Conservation (phyloP, 768 basidiomycete species). For the Mycena metata region DNA sequence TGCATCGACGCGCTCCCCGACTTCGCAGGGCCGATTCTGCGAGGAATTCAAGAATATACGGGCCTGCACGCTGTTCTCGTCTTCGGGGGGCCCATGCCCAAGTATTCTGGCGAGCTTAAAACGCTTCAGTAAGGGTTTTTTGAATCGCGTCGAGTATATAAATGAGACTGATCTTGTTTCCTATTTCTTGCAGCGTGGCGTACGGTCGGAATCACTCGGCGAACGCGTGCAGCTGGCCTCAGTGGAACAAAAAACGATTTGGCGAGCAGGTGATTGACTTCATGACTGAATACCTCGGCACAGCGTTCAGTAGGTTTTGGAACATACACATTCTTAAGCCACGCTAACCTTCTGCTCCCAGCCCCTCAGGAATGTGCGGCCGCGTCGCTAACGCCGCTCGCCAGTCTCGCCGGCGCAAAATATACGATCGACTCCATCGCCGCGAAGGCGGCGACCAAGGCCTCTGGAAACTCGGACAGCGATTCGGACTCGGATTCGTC, state of each 20-base stretch:
- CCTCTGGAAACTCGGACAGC: background rate
- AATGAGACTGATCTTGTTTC: background rate
- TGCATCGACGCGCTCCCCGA: too few relatives aligned
- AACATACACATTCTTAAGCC: background rate
- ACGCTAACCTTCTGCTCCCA: background rate
- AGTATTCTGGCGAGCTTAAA: background rate
- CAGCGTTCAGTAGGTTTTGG: background rate
- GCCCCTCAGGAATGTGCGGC: background rate
- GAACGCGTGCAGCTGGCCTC: background rate
- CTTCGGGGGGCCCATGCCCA: too few relatives aligned
- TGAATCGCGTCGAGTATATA: background rate
- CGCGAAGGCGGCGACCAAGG: background rate
- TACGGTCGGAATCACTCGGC: background rate
- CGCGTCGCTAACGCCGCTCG: background rate
- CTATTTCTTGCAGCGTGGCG: background rate
- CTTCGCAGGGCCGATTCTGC: too few relatives aligned
- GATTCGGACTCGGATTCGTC: background rate
- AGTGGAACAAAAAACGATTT: constrained; percentile 17
- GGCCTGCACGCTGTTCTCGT: too few relatives aligned
- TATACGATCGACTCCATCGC: background rate
- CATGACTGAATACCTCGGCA: constrained; percentile 6
- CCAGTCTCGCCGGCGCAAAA: background rate
- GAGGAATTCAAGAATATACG: too few relatives aligned
- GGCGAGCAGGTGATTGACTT: background rate
- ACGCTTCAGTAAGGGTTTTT: background rate